phyloP scores from a whole-genome alignment of 192 early-diverging fungal genomes.

The Linderina pennispora region DNA sequence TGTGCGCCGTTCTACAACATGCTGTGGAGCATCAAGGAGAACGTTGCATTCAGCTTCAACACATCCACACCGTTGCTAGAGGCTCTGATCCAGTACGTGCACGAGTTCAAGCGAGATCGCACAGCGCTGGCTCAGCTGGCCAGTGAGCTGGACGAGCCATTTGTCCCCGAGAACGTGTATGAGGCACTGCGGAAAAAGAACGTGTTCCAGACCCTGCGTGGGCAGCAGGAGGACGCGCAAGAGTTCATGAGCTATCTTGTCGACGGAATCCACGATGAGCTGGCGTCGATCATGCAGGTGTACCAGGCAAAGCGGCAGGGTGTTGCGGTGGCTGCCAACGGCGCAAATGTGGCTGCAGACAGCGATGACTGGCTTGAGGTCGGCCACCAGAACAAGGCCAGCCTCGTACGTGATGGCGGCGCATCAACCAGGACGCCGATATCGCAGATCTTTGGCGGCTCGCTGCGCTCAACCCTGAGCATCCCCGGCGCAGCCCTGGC shows the following conservation, averaged over 20 bases:
- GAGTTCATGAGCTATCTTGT: conserved; percentile 92
- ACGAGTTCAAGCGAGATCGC: conserved; percentile 38
- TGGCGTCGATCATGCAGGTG: conserved; percentile 30
- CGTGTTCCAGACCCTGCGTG: conserved; percentile 75
- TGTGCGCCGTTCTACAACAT: conserved; percentile 91
- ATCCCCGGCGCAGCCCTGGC: conserved; percentile 30
- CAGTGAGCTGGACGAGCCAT: conserved; percentile 52
- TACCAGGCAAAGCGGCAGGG: background rate
- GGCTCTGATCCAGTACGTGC: conserved; percentile 56
- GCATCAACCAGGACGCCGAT: conserved; percentile 64
- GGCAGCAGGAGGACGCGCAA: conserved; percentile 95
- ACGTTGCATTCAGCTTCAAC: conserved; percentile 66
- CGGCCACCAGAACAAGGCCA: conserved; percentile 66
- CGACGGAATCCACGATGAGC: conserved; percentile 94
- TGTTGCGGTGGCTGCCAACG: background rate
- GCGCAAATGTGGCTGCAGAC: conserved; percentile 10
- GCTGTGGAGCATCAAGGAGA: conserved; percentile 56
- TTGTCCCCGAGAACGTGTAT: conserved; percentile 94
- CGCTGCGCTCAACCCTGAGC: conserved; percentile 68
- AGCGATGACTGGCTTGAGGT: conserved; percentile 83
- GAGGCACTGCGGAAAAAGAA: conserved; percentile 74
- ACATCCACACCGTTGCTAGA: conserved; percentile 76
- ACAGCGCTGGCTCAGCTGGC: conserved; percentile 40
- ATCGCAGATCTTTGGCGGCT: conserved; percentile 80
- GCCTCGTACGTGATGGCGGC: conserved; percentile 50